These are phyloP conservation scores for Candida nitratophila DNA, from an alignment of 805 yeast genomes.

Conservation along the genomic window DNA sequence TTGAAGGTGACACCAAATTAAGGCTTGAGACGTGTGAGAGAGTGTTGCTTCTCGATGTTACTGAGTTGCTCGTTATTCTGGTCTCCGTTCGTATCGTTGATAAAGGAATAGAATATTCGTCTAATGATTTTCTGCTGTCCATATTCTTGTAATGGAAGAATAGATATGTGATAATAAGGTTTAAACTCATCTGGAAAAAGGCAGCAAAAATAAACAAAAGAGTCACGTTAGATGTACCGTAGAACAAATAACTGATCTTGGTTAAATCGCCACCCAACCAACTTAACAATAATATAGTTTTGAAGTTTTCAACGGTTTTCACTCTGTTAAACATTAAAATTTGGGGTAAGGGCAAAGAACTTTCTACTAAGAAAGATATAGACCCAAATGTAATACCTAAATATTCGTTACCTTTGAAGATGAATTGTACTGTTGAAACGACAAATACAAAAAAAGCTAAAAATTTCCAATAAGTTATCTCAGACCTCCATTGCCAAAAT, in stretches of 20 bases:
- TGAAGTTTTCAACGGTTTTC: slow-evolving; percentile 71
- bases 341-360: slow-evolving; percentile 71
- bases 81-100: not conserved
- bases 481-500: slow-evolving; percentile 85
- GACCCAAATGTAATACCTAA: slow-evolving; percentile 26
- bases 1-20: not conserved
- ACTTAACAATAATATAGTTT: slow-evolving; percentile 63
- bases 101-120: not conserved
- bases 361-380: slow-evolving; percentile 54
- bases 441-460: slow-evolving; percentile 33
- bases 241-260: slow-evolving; percentile 67
- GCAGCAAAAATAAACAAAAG: slow-evolving; percentile 62
- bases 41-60: slow-evolving; percentile 4
- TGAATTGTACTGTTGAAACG: slow-evolving; percentile 6
- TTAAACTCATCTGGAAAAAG: slow-evolving; percentile 69
- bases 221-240: slow-evolving; percentile 68
- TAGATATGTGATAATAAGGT: slow-evolving; percentile 66
- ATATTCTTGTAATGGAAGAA: slow-evolving; percentile 51
- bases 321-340: slow-evolving; percentile 60
- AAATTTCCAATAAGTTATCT: slow-evolving; percentile 55
- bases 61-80: not conserved
- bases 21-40: slow-evolving; percentile 3
- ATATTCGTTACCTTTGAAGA: slow-evolving; percentile 17
- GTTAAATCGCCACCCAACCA: slow-evolving; percentile 89
- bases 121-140: slow-evolving; percentile 8